phyloP scores from a whole-genome alignment of 495 filamentous ascomycete genomes.

The Penicillium pulvis region DNA sequence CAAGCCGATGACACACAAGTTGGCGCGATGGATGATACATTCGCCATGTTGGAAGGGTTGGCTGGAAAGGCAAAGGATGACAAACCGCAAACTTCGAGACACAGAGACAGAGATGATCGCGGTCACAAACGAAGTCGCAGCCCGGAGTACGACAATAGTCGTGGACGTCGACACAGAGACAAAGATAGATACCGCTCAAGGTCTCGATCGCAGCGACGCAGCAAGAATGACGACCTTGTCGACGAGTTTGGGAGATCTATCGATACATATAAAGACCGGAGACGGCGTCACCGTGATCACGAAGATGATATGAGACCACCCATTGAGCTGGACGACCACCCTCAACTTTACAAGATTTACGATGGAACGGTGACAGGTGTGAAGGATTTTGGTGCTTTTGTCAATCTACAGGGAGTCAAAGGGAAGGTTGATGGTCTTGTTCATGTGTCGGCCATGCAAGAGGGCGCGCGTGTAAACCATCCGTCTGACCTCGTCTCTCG shows the following conservation, averaged over 20 bases:
- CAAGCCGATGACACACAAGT: conserved; percentile 40
- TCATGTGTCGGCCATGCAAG: conserved; percentile 92
- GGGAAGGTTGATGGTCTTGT: conserved; percentile 93
- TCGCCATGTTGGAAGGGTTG: conserved; percentile 85
- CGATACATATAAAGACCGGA: conserved; percentile 36
- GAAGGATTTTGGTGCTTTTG: conserved; percentile 95
- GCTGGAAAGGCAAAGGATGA: conserved; percentile 65
- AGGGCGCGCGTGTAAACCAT: conserved; percentile 85
- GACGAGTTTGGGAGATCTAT: conserved; percentile 65
- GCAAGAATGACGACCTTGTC: conserved; percentile 56
- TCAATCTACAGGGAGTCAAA: conserved; percentile 83
- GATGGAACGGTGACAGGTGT: conserved; percentile 86
- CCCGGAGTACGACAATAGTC: conserved; percentile 64
- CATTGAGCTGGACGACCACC: conserved; percentile 78
- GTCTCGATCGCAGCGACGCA: conserved; percentile 54
- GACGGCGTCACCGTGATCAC: conserved; percentile 39
- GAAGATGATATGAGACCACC: conserved; percentile 71
- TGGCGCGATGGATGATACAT: conserved; percentile 87
- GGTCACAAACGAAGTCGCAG: conserved; percentile 71
- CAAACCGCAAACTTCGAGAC: conserved; percentile 31
- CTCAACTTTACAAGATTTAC: conserved; percentile 85
- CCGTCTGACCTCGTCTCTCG: conserved; percentile 82
- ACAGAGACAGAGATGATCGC: conserved; percentile 22
- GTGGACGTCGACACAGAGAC: conserved; percentile 52
- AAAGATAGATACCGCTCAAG: conserved; percentile 55